Evolutionary conservation across 2,329 filamentous ascomycete species (phyloP), one percentile per base, ranked within the genome.

Genomic region (Exophiala dermatitidis): DNA sequence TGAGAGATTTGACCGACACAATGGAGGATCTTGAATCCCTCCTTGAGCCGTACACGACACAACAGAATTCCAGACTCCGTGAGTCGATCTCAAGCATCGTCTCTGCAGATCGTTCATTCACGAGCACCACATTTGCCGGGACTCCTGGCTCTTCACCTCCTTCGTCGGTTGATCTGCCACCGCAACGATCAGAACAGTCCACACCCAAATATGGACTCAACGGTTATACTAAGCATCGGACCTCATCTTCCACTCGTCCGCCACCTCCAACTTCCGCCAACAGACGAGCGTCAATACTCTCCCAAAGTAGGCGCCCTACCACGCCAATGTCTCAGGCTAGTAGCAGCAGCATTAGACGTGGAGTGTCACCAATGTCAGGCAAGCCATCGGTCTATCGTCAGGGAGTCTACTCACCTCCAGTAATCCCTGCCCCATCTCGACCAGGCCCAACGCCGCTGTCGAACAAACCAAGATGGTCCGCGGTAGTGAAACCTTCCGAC

Each of bases 31-130:
- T 93, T 73, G 88, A 95, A 67, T 66, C 77, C 4, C 73, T 81
- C 10, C 68, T 97, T 32, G 88, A 93, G 53, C 88, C 94, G 49
- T 74, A 90, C 1, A 72, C 72, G 42, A 69, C 76, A 40, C 70
- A 72, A 53, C 79, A 78, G 59, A 83, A 81, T 48, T 86, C 90
- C 65, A 86, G 91, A 62, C 76, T 96, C 46, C 82, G 91, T 44
- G 91, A 97, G 68, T 96, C 91, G 0, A 85, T 97, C 52, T 96
- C 90, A 0, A 96, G 88, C 62, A 88, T 96, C 69, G 76, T 95
- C 2, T 94, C 88, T 1, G 87, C 87, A 61, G 89, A 94, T 65
- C 58, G 61, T 19, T 79, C 82, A 48, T 90, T 87, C 1, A 80
- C 84, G 2, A 72, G 80, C 6, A 83, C 78, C 57, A 91, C 87